These are phyloP conservation scores for Clarireedia homoeocarpa DNA, from an alignment of 2,329 filamentous ascomycete genomes.

Conservation along the genomic window DNA sequence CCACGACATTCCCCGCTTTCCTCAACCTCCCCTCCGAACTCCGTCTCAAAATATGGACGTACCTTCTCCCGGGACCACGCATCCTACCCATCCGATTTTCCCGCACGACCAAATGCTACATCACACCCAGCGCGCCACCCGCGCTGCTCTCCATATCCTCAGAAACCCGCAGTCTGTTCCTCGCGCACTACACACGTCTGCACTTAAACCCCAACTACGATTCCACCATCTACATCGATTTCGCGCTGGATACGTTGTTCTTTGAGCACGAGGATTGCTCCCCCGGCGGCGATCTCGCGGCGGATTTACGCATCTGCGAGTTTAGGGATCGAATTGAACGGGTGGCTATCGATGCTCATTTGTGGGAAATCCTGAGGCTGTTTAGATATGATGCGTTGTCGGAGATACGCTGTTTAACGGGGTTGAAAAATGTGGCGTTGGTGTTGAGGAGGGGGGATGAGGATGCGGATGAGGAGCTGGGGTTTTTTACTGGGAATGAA, in stretches of 20 bases:
- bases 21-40: constrained; percentile 8
- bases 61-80: constrained; percentile 4
- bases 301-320: constrained; percentile 5
- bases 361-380: constrained; percentile 12
- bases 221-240: constrained; percentile 13
- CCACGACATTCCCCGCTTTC: neutral
- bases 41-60: constrained; percentile 9
- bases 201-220: constrained; percentile 3
- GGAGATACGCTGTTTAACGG: constrained; percentile 7
- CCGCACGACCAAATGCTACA: constrained; percentile 4
- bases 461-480: neutral
- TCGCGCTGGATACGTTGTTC: constrained; percentile 11
- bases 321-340: constrained; percentile 5
- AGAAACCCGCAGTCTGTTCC: constrained; percentile 11
- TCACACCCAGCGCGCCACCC: neutral
- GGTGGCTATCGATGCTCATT: constrained; percentile 10
- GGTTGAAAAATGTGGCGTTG: constrained; percentile 7
- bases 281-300: constrained; percentile 8
- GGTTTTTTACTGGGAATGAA: neutral
- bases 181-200: constrained; percentile 7
- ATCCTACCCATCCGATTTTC: constrained; percentile 6
- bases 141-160: constrained; percentile 8
- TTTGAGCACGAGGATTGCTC: constrained; percentile 14
- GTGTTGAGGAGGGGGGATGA: constrained; percentile 1
- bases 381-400: constrained; percentile 9